Percentiles rank a stretch among this genome's conserved stretches.
These are phyloP conservation scores for Wickerhamomyces pijperi DNA, from an alignment of 805 yeast genomes.

Conservation along the genomic window DNA sequence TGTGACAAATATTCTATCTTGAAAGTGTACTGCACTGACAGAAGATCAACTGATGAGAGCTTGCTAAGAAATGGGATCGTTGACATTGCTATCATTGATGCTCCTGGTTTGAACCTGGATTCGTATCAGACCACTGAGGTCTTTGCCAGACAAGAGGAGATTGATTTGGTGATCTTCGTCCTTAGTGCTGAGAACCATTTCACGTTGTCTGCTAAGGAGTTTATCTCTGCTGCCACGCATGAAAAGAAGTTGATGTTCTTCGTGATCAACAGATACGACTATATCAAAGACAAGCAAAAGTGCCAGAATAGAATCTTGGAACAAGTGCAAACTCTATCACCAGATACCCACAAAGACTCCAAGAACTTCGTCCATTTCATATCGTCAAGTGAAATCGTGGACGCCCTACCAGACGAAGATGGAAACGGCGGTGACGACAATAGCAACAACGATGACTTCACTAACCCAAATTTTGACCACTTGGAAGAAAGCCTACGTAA, in stretches of 20 bases:
- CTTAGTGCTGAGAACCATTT: conserved; percentile 94
- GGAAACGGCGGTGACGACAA: conserved; percentile 22
- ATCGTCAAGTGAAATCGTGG: conserved; percentile 42
- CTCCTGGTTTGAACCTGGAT: conserved; percentile 93
- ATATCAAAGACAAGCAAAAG: conserved; percentile 66
- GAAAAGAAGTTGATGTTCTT: conserved; percentile 89
- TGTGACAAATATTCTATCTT: conserved; percentile 63
- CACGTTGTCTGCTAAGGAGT: conserved; percentile 89
- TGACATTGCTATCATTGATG: conserved; percentile 88
- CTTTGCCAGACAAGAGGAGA: conserved; percentile 92
- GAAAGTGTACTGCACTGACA: conserved; percentile 74
- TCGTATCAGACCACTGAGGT: conserved; percentile 91
- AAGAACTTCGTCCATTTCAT: conserved; percentile 91
- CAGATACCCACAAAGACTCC: conserved; percentile 83
- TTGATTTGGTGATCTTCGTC: conserved; percentile 91
- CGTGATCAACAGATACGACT: conserved; percentile 88
- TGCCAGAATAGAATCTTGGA: conserved; percentile 70
- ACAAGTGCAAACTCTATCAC: conserved; percentile 78
- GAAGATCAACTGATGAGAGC: conserved; percentile 54
- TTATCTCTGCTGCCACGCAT: conserved; percentile 78
- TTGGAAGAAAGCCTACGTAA: conserved; percentile 77
- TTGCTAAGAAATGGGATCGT: conserved; percentile 81
- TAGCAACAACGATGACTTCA: conserved; percentile 20
- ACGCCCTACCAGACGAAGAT: conserved; percentile 25
- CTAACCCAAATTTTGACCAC: conserved; percentile 61